Evolutionary conservation across 2,329 filamentous ascomycete genomes (phyloP).

Genomic region (Myotisia sp.): DNA sequence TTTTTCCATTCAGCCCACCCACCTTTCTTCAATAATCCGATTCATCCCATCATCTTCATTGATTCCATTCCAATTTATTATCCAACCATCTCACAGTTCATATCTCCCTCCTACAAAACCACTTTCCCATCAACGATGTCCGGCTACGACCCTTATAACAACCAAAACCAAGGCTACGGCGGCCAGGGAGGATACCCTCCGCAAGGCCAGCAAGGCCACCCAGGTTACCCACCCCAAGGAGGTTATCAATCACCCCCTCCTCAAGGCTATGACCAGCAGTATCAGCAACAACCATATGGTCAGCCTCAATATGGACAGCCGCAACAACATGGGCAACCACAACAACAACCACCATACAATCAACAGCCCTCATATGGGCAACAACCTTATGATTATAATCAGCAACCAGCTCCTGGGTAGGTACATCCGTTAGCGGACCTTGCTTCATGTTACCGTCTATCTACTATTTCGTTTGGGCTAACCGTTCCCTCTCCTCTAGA

Average conservation of each 20-base stretch:
- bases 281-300: conserved; percentile 4
- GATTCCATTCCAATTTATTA: conserved; percentile 2
- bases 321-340: not conserved
- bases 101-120: not conserved
- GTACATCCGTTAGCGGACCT: too few species aligned
- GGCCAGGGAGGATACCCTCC: conserved; percentile 11
- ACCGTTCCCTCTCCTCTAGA: too few species aligned
- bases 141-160: conserved; percentile 16
- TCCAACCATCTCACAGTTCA: not conserved
- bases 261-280: conserved; percentile 8
- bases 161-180: conserved; percentile 19
- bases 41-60: conserved; percentile 5
- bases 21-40: too few species aligned
- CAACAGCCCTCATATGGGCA: not conserved
- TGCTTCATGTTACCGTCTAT: too few species aligned
- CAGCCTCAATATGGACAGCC: conserved; percentile 9
- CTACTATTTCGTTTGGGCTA: too few species aligned
- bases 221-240: conserved; percentile 12
- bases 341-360: not conserved
- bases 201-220: conserved; percentile 13
- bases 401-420: too few species aligned
- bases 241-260: conserved; percentile 10
- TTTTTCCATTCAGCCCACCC: conserved; percentile 1
- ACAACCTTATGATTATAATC: not conserved
- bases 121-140: conserved; percentile 9